Percentiles rank a stretch among this genome's conserved stretches.
These are phyloP conservation scores for Colletotrichum echinochloae DNA, from an alignment of 2,329 filamentous ascomycete species.

Conservation along the genomic window DNA sequence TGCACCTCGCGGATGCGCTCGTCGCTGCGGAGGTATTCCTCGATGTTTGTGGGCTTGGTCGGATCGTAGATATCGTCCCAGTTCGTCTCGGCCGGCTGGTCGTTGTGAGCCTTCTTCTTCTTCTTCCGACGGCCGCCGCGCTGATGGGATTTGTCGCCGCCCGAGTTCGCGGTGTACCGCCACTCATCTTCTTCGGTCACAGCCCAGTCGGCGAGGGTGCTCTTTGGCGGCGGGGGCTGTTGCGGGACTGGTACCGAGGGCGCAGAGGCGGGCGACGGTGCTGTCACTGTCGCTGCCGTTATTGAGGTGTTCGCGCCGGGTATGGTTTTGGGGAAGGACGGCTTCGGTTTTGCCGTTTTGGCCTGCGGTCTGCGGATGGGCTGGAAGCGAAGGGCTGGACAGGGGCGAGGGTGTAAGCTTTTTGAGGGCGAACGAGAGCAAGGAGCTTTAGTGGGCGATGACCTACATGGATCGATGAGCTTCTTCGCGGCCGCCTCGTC, in stretches of 20 bases:
- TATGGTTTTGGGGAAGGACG: slow-evolving; percentile 63
- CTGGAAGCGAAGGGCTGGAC: slow-evolving; percentile 81
- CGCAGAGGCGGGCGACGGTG: slow-evolving; percentile 54
- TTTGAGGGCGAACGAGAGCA: slow-evolving; percentile 46
- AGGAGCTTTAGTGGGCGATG: slow-evolving; percentile 14
- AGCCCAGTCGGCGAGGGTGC: slow-evolving; percentile 84
- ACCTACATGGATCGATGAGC: slow-evolving; percentile 57
- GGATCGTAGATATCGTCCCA: slow-evolving; percentile 96
- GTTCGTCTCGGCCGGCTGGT: slow-evolving; percentile 71
- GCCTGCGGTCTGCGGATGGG: slow-evolving; percentile 82
- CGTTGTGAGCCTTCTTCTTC: slow-evolving; percentile 74
- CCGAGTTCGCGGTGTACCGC: slow-evolving; percentile 62
- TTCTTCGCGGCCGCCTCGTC: slow-evolving; percentile 70
- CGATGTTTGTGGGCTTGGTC: slow-evolving; percentile 82
- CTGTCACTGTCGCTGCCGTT: slow-evolving; percentile 45
- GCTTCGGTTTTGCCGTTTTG: slow-evolving; percentile 70
- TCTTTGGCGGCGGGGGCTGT: slow-evolving; percentile 67
- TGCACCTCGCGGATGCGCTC: slow-evolving; percentile 83
- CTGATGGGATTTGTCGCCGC: slow-evolving; percentile 72
- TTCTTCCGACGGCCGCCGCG: slow-evolving; percentile 83
- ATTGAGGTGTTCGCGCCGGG: slow-evolving; percentile 49
- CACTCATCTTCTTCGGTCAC: slow-evolving; percentile 84
- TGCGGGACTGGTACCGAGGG: slow-evolving; percentile 48
- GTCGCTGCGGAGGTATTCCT: slow-evolving; percentile 86
- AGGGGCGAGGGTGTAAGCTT: background rate